Evolutionary conservation across 2,329 filamentous ascomycete species (phyloP).

Genomic region (Nemania sp.): DNA sequence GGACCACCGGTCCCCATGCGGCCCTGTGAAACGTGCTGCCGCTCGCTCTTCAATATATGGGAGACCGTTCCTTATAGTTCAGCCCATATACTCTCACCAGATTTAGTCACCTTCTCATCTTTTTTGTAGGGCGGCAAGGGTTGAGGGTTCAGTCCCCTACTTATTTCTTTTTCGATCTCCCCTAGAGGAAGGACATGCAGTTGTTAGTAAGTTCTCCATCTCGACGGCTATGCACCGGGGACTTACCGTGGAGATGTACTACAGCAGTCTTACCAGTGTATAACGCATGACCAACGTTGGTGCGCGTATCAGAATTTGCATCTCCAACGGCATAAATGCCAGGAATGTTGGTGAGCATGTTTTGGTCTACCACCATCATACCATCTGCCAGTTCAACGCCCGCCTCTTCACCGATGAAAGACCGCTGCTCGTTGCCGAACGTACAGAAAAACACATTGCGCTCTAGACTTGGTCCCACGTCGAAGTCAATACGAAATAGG

Average conservation of each 20-base stretch:
- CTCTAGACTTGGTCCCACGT: conserved; percentile 45
- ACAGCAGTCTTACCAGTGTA: conserved; percentile 63
- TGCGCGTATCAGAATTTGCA: conserved; percentile 60
- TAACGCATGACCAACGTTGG: conserved; percentile 65
- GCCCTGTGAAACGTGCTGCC: too few species aligned
- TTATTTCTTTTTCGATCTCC: conserved; percentile 5
- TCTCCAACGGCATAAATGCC: conserved; percentile 65
- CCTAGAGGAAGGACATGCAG: background rate
- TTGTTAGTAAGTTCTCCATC: background rate
- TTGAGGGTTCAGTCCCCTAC: background rate
- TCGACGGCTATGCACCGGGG: background rate
- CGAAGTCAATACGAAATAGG: conserved; percentile 59
- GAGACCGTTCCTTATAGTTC: background rate
- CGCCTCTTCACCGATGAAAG: conserved; percentile 49
- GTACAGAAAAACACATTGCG: conserved; percentile 57
- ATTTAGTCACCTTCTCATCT: background rate
- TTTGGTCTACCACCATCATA: conserved; percentile 48
- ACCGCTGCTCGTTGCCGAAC: conserved; percentile 52
- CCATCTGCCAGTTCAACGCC: conserved; percentile 51
- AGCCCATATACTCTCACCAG: background rate
- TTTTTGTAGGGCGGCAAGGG: background rate
- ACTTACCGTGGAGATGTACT: conserved; percentile 60
- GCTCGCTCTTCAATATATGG: too few species aligned
- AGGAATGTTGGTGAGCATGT: conserved; percentile 53
- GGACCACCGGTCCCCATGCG: too few species aligned